Evolutionary conservation across 768 basidiomycete genomes (phyloP).

Genomic region (Amanita rimosa): DNA sequence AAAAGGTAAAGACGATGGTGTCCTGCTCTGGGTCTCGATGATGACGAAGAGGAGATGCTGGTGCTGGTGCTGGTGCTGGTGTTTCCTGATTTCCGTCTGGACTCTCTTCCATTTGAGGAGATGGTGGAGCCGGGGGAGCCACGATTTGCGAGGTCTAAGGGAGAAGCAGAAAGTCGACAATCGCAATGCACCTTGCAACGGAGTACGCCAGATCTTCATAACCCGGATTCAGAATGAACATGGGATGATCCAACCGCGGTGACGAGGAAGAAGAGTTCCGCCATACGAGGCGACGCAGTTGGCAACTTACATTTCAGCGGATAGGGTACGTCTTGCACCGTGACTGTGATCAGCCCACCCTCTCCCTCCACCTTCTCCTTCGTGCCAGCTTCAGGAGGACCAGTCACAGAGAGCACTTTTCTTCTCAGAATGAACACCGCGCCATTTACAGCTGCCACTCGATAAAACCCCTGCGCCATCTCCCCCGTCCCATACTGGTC

Average conservation of each 20-base stretch:
- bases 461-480: conserved; percentile 84
- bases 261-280: conserved; percentile 9
- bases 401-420: conserved; percentile 19
- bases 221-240: conserved; percentile 8
- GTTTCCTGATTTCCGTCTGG: conserved; percentile 1
- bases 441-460: conserved; percentile 75
- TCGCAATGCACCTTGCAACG: conserved; percentile 38
- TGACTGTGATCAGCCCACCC: conserved; percentile 24
- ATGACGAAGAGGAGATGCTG: not conserved
- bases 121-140: too few species aligned
- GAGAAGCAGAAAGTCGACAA: conserved; percentile 29
- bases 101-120: too few species aligned
- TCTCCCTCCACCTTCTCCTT: not conserved
- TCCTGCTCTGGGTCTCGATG: conserved; percentile 32
- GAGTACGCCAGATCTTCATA: conserved; percentile 4
- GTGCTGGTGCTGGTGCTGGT: too few species aligned
- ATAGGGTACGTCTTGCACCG: conserved; percentile 52
- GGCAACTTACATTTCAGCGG: conserved; percentile 42
- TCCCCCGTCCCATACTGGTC: conserved; percentile 95
- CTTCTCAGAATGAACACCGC: conserved; percentile 64
- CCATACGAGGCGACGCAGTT: conserved; percentile 34
- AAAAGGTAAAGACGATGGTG: conserved; percentile 63
- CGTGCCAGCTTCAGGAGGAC: too few species aligned
- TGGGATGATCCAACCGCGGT: conserved; percentile 7
- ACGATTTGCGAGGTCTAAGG: conserved; percentile 1